Evolutionary conservation across 2,329 filamentous ascomycete species (phyloP), one percentile per base, ranked within the genome.

Genomic region (Sporothrix phasma): DNA sequence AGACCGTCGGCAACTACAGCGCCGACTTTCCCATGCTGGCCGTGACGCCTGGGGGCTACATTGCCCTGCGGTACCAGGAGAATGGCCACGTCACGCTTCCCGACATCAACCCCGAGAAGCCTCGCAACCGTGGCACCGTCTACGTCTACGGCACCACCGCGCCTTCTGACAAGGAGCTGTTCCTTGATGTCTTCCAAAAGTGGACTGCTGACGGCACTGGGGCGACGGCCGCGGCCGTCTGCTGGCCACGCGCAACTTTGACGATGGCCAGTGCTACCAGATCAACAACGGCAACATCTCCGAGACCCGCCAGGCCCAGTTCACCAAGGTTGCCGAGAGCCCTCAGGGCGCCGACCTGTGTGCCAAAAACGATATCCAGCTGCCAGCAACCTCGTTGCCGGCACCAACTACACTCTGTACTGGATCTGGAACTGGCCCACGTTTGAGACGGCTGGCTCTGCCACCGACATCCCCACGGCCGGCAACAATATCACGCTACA

Each of bases 381-480:
- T 99, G 15, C 94, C 94, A 72, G 78, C 5, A 82, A 88, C 69
- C 78, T 85, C 54, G 74, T 81, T n/a, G 74, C 79, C 10, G 85
- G 85, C 51, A 82, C 86, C 34, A 81, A 81, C 31, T 90, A 92
- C 73, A 93, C 91, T 3, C 76, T 96, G 61, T 96, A 96, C 79
- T 97, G 93, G 93, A 88, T 97, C 53, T 97, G 94, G 94, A 88
- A 96, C 74, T 99, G 92, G 90, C 87, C 88, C 2, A 87, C 84
- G 15, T 78, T 85, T 72, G 73, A 74, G 69, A 64, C 73, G 59
- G 71, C 75, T 51, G 69, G 70, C 19, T 68, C 71, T 60, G 66
- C 69, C 34, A 69, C 68, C 46, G 65, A 68, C 41, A 72, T 74
- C 17, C 72, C 70, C 22, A 77, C 75, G 54, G 66, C 68, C 75